Percentiles rank a stretch among this genome's conserved stretches.
Evolutionary conservation across 352 stramenopile genomes (phyloP).

Genomic region (Globisporangium heterothallicum): DNA sequence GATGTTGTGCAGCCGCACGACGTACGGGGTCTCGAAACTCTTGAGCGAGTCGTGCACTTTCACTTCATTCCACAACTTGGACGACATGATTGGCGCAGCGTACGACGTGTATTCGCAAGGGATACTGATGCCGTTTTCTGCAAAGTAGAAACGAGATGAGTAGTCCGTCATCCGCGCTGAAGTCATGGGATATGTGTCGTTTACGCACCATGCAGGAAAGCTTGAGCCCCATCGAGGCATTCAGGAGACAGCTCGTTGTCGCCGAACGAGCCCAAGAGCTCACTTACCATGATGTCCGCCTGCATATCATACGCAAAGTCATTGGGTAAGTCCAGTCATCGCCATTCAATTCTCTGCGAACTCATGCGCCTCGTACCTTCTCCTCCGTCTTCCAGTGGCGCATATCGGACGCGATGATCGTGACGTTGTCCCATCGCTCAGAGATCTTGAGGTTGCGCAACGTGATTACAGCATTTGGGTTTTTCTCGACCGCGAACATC

Average conservation of each 20-base stretch:
- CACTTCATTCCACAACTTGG: conserved; percentile 91
- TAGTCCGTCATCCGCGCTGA: too few relatives aligned
- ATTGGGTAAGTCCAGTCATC: too few relatives aligned
- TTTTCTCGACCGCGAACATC: conserved; percentile 98
- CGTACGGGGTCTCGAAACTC: conserved; percentile 95
- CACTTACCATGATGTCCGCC: conserved; percentile 94
- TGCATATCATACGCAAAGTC: conserved; percentile 7
- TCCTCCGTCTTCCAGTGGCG: conserved; percentile 71
- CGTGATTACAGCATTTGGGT: conserved; percentile 97
- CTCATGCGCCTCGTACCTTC: conserved; percentile 29
- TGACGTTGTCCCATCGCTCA: conserved; percentile 83
- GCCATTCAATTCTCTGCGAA: too few relatives aligned
- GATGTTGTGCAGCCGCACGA: conserved; percentile 94
- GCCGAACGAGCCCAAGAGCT: conserved; percentile 95
- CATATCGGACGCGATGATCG: conserved; percentile 86
- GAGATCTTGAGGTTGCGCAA: conserved; percentile 79
- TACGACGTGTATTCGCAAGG: conserved; percentile 92
- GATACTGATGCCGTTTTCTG: conserved; percentile 86
- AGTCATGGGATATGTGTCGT: too few relatives aligned
- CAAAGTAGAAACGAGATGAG: background rate
- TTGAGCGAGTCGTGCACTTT: conserved; percentile 71
- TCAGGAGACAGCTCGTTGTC: conserved; percentile 99
- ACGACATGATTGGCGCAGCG: conserved; percentile 92
- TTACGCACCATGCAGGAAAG: conserved; percentile 85
- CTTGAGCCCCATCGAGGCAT: conserved; percentile 94